Percentiles rank a stretch among this genome's conserved stretches.
Evolutionary conservation across 176 grass and related monocot species (phyloP).

Genomic region (Rhynchospora tenuis): DNA sequence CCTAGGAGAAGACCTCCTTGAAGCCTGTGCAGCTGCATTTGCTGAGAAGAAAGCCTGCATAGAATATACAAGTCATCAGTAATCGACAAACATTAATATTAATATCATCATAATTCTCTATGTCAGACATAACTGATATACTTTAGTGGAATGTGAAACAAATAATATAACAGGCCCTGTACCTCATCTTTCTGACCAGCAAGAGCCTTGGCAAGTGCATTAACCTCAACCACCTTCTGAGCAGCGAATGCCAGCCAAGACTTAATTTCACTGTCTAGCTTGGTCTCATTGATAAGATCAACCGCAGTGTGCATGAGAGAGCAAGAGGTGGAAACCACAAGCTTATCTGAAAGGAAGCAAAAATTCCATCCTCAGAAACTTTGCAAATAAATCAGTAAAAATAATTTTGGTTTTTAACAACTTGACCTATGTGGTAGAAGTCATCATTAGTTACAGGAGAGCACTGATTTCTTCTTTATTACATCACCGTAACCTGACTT

Average conservation of each 20-base stretch:
- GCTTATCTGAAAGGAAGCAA: conserved; percentile 51
- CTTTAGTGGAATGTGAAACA: too few species aligned
- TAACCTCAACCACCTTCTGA: conserved; percentile 97
- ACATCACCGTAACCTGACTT: not conserved
- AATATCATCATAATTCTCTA: not conserved
- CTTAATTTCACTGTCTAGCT: conserved; percentile 86
- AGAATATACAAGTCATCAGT: conserved; percentile 9
- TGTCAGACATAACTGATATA: not conserved
- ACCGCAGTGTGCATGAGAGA: conserved; percentile 96
- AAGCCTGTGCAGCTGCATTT: conserved; percentile 79
- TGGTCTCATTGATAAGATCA: conserved; percentile 89
- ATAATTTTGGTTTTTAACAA: conserved; percentile 16
- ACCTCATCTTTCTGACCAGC: conserved; percentile 78
- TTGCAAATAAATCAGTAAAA: not conserved
- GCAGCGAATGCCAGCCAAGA: conserved; percentile 98
- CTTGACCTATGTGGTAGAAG: not conserved
- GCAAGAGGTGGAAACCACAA: conserved; percentile 95
- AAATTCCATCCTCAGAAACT: not conserved
- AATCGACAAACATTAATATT: not conserved
- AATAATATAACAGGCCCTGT: not conserved
- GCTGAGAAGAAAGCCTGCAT: conserved; percentile 76
- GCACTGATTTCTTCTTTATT: not conserved
- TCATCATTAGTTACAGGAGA: not conserved
- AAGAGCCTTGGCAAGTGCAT: conserved; percentile 86
- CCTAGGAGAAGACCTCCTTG: conserved; percentile 78